phyloP scores from a whole-genome alignment of 2,329 filamentous ascomycete species.

The Pleomassaria siparia region DNA sequence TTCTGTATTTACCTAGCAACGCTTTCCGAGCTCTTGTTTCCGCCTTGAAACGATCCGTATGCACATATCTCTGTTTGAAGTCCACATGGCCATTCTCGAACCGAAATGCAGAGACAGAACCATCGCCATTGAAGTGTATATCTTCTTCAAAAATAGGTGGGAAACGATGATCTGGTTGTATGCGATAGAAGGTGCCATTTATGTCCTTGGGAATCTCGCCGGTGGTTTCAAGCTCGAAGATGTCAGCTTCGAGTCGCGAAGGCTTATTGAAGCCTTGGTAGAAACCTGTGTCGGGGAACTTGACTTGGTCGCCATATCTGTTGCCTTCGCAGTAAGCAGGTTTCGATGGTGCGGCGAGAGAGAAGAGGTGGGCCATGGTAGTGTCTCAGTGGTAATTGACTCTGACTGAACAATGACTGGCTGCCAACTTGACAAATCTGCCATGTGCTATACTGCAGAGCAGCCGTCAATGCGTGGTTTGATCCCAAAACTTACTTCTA shows the following conservation, averaged over 20 bases:
- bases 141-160: slow-evolving; percentile 60
- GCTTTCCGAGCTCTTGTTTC: slow-evolving; percentile 42
- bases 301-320: slow-evolving; percentile 28
- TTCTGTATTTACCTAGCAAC: slow-evolving; percentile 60
- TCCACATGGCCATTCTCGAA: slow-evolving; percentile 47
- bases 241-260: slow-evolving; percentile 44
- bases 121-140: slow-evolving; percentile 52
- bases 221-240: slow-evolving; percentile 43
- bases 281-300: slow-evolving; percentile 35
- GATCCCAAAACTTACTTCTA: slow-evolving; percentile 6
- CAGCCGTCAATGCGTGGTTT: slow-evolving; percentile 3
- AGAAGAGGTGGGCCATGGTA: slow-evolving; percentile 39
- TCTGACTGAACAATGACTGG: neutral
- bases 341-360: slow-evolving; percentile 26
- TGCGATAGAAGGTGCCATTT: slow-evolving; percentile 49
- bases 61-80: slow-evolving; percentile 47
- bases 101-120: slow-evolving; percentile 46
- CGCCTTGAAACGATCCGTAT: slow-evolving; percentile 46
- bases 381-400: neutral
- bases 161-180: slow-evolving; percentile 52
- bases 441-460: slow-evolving; percentile 3
- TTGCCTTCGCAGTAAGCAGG: slow-evolving; percentile 30
- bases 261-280: slow-evolving; percentile 47
- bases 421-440: slow-evolving; percentile 1
- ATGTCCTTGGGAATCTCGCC: slow-evolving; percentile 47